Percentiles rank a stretch among this genome's conserved stretches.
Conservation (phyloP, 1,284 basidiomycete species). For the Microbotryum saponariae region DNA sequence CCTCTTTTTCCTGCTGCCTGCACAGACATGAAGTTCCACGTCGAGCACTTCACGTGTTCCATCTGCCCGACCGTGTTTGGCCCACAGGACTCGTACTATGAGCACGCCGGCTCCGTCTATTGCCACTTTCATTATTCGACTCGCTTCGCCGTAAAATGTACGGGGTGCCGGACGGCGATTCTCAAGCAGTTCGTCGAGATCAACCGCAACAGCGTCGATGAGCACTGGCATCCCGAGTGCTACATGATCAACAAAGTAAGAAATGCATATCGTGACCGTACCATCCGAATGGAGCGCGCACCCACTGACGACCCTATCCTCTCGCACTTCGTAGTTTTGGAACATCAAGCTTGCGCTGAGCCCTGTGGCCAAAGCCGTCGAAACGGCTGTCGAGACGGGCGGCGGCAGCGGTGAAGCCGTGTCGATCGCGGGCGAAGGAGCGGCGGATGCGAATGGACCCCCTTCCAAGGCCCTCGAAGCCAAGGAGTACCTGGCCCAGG, state of each 20-base stretch:
- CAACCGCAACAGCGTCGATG: slow-evolving; percentile 93
- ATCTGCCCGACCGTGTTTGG: slow-evolving; percentile 93
- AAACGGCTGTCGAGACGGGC: slow-evolving; percentile 6
- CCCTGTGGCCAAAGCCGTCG: slow-evolving; percentile 13
- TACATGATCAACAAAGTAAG: slow-evolving; percentile 98
- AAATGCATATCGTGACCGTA: slow-evolving; percentile 4
- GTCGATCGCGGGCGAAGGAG: slow-evolving; percentile 4
- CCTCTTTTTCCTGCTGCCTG: neutral
- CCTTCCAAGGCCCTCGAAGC: slow-evolving; percentile 9
- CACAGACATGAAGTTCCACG: slow-evolving; percentile 94
- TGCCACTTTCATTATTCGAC: slow-evolving; percentile 99
- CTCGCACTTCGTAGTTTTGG: slow-evolving; percentile 65
- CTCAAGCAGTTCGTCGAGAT: slow-evolving; percentile 99
- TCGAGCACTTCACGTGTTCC: slow-evolving; percentile 98
- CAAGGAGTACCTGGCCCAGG: slow-evolving; percentile 46
- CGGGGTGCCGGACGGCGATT: slow-evolving; percentile 96
- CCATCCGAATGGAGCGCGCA: neutral
- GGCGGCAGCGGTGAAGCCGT: slow-evolving; percentile 39
- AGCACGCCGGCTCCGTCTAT: slow-evolving; percentile 91
- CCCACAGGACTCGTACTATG: slow-evolving; percentile 97
- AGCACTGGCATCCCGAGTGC: slow-evolving; percentile 99
- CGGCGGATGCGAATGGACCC: neutral
- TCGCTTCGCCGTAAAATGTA: slow-evolving; percentile 95
- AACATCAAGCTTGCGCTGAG: slow-evolving; percentile 84
- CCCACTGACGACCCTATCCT: slow-evolving; percentile 3